Base-by-base conservation (phyloP, 106 monocot genomes). In the Dioscorea dumetorum region DNA sequence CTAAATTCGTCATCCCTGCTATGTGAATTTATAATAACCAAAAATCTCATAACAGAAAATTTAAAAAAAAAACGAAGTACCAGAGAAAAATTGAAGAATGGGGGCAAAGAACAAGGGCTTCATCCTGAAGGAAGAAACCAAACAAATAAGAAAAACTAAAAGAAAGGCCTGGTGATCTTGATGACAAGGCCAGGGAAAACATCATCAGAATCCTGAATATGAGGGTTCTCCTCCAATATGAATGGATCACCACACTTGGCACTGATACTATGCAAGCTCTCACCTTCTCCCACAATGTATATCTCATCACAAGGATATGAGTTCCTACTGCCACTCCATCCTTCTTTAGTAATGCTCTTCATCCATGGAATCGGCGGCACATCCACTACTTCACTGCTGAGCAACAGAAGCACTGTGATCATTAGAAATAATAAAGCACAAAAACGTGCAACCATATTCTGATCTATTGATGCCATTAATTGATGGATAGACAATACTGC, bases 171-270 rank as follows among this genome's bases (percentile, higher is more conserved):
- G 21, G 60, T 60, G 21, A 60, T 60, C 60, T 60, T 60, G 60
- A 60, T 60, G 20, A 60, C 60, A 60, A 60, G 60, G 23, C 60
- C 60, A 22, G 60, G 60, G 12, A 60, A 60, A 8, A 60, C 60
- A 60, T 60, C 60, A 60, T 60, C 60, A 23, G 64, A 5, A 33
- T 64, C 60, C 22, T 60, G 60, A 22, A 60, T 60, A 23, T 63
- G 63, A 10, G 63, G 31, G 34, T 63, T 63, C 41, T 63, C 63
- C 34, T 63, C 63, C 33, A 63, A 24, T 4, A 63, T 63, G 34
- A 33, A 63, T n/a, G 63, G 63, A 63, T 63, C 63, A 9, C 41
- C 33, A 34, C 63, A 63, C 18, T 63, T 63, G 33, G 33, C 63
- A 17, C 63, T 63, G 17, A 63, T 63, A 0, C 33, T 35, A 7